A percentile compares a stretch with the other conserved stretches of the same genome.
Evolutionary conservation across 2,329 filamentous ascomycete genomes (phyloP).

Genomic region (Orbilia quercus): DNA sequence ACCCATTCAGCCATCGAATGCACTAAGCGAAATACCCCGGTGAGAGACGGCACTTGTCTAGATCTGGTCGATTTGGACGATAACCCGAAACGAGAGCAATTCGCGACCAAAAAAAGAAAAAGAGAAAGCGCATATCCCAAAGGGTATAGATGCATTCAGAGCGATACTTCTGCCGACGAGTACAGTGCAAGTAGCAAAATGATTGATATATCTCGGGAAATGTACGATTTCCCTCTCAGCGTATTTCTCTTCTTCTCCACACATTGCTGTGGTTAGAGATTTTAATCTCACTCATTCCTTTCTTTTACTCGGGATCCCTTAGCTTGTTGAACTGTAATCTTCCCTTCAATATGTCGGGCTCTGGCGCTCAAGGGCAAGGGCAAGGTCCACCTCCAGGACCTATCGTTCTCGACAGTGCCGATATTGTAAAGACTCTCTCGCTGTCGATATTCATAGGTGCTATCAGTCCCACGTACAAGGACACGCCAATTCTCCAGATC

Average conservation of each 20-base stretch:
- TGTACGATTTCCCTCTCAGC: neutral
- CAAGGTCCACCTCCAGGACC: neutral
- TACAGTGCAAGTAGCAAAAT: neutral
- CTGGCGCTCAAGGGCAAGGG: neutral
- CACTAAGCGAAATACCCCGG: slow-evolving; percentile 6
- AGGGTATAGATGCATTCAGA: slow-evolving; percentile 9
- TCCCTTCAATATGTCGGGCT: neutral
- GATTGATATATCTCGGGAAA: slow-evolving; percentile 7
- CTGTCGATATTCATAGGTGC: neutral
- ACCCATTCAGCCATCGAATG: neutral
- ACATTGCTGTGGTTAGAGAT: neutral
- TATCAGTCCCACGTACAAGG: neutral
- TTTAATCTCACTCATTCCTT: too few species aligned
- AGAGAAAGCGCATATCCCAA: neutral
- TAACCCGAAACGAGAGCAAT: neutral
- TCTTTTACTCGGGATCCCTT: too few species aligned
- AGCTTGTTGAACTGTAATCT: neutral
- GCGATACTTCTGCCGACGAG: slow-evolving; percentile 3
- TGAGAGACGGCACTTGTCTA: neutral
- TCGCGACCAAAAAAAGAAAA: neutral
- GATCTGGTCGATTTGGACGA: slow-evolving; percentile 3
- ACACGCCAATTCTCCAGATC: neutral
- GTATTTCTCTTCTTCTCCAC: neutral
- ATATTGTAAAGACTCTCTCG: neutral
- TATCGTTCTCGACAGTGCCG: neutral